Conservation (phyloP, 1,139 yeast species). For the Tardiomyces depauwii region DNA sequence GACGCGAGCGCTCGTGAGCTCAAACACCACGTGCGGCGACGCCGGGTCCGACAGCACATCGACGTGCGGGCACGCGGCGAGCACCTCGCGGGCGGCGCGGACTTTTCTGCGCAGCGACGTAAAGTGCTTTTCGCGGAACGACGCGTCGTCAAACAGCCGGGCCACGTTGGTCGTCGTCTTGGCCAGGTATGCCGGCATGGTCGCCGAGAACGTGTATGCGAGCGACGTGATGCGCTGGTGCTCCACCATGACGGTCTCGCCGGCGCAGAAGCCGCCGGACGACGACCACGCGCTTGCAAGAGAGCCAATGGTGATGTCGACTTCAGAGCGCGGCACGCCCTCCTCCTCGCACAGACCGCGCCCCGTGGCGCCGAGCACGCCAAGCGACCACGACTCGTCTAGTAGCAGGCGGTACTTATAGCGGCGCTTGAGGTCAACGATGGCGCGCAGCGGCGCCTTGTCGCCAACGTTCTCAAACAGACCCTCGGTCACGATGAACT, state of each 20-base stretch:
- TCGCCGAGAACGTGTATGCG: slow-evolving; percentile 90
- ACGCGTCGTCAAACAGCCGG: slow-evolving; percentile 1
- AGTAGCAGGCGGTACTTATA: slow-evolving; percentile 77
- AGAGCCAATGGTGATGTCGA: slow-evolving; percentile 82
- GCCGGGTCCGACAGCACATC: slow-evolving; percentile 44
- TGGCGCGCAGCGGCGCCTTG: slow-evolving; percentile 55
- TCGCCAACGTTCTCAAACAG: slow-evolving; percentile 77
- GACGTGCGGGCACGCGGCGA: slow-evolving; percentile 31
- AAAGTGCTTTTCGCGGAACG: slow-evolving; percentile 13
- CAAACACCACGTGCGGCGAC: slow-evolving; percentile 60
- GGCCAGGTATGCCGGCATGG: slow-evolving; percentile 88
- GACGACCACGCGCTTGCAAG: slow-evolving; percentile 77
- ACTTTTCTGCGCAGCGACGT: slow-evolving; percentile 28
- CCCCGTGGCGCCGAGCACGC: slow-evolving; percentile 76
- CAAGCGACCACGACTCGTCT: slow-evolving; percentile 82
- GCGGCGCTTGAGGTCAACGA: slow-evolving; percentile 65
- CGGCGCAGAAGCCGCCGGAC: slow-evolving; percentile 93
- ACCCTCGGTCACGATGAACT: slow-evolving; percentile 87
- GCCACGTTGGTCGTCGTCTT: slow-evolving; percentile 42
- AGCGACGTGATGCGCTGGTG: slow-evolving; percentile 86
- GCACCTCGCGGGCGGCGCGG: slow-evolving; percentile 26
- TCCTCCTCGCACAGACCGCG: slow-evolving; percentile 73
- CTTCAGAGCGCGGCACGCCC: slow-evolving; percentile 45
- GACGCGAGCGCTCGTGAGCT: slow-evolving; percentile 30
- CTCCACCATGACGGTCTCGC: slow-evolving; percentile 70